phyloP scores from a whole-genome alignment of 495 filamentous ascomycete species.

The Penicillium desertorum region DNA sequence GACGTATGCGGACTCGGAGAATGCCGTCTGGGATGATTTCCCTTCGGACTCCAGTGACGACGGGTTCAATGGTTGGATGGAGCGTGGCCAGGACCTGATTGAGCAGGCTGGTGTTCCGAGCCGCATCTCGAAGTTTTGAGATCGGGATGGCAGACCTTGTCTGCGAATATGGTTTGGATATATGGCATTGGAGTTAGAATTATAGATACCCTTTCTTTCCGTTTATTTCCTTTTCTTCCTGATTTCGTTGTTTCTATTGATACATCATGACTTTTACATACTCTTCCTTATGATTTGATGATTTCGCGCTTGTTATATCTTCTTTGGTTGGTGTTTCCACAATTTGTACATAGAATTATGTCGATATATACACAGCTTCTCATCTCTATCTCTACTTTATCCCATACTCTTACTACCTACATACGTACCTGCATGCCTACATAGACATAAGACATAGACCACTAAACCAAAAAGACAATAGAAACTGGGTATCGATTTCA shows the following conservation, averaged over 20 bases:
- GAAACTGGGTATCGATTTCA: conserved; percentile 33
- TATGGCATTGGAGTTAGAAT: conserved; percentile 32
- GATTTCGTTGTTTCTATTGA: conserved; percentile 15
- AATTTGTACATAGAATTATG: conserved; percentile 18
- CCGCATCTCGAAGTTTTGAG: conserved; percentile 31
- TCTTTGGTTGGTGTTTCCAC: conserved; percentile 1
- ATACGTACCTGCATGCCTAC: not conserved
- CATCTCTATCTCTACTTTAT: not conserved
- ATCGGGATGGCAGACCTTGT: not conserved
- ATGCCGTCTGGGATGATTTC: conserved; percentile 47
- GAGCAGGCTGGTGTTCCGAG: conserved; percentile 45
- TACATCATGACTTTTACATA: conserved; percentile 23
- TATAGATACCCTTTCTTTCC: conserved; percentile 42
- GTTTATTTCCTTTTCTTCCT: conserved; percentile 11
- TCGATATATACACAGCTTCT: not conserved
- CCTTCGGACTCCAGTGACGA: conserved; percentile 43
- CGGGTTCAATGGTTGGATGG: conserved; percentile 47
- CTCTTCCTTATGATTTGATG: conserved; percentile 26
- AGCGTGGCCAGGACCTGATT: conserved; percentile 42
- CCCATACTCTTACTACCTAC: not conserved
- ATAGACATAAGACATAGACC: too few species aligned
- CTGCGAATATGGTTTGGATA: conserved; percentile 21
- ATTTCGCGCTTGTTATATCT: conserved; percentile 9
- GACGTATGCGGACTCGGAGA: conserved; percentile 47
- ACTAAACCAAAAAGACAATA: conserved; percentile 1